phyloP scores from a whole-genome alignment of 495 filamentous ascomycete species.

The Friedmanniomyces simplex region DNA sequence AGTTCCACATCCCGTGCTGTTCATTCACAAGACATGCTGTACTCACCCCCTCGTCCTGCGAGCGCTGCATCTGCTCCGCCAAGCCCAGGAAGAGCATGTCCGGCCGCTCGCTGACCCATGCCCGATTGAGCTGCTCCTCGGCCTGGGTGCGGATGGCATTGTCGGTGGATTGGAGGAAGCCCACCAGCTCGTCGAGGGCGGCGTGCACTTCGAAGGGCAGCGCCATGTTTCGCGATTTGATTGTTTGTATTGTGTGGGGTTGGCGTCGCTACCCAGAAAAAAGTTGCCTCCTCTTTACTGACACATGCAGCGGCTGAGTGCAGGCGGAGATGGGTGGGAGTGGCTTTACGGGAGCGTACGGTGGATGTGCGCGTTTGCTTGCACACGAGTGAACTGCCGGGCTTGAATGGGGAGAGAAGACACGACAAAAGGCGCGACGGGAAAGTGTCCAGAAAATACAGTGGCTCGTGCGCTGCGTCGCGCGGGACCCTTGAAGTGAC shows the following conservation, averaged over 20 bases:
- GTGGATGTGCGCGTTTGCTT: too few relatives aligned
- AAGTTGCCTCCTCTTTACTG: neutral
- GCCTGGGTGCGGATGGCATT: constrained; percentile 74
- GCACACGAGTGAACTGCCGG: too few relatives aligned
- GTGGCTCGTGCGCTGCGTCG: too few relatives aligned
- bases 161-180: constrained; percentile 79
- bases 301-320: neutral
- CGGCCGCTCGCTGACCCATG: constrained; percentile 72
- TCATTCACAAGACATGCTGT: neutral
- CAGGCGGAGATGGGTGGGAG: neutral
- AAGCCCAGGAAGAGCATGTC: constrained; percentile 86
- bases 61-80: constrained; percentile 75
- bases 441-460: too few relatives aligned
- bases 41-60: constrained; percentile 59
- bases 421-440: too few relatives aligned
- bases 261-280: neutral
- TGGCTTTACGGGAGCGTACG: too few relatives aligned
- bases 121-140: constrained; percentile 78
- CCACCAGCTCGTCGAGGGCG: constrained; percentile 74
- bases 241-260: neutral
- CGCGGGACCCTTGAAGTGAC: too few relatives aligned
- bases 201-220: constrained; percentile 70
- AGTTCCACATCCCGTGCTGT: neutral
- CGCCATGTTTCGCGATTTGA: constrained; percentile 3
- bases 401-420: too few relatives aligned